A percentile compares a stretch with the other conserved stretches of the same genome.
These are phyloP conservation scores for Cicer yamashitae DNA, from an alignment of 306 rosid genomes.

Conservation along the genomic window DNA sequence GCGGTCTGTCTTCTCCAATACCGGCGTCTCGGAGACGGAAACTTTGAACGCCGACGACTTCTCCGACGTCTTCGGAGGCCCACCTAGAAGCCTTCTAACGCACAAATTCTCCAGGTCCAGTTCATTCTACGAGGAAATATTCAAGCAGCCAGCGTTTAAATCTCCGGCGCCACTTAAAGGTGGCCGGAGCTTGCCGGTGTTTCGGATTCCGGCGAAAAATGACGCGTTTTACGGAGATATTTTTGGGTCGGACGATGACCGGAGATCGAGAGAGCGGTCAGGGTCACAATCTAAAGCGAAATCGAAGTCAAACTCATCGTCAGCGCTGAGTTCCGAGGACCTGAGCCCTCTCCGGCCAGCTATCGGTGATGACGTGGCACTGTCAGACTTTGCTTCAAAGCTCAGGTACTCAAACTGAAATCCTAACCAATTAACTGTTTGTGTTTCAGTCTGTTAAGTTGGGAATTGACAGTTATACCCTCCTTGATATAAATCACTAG, in stretches of 20 bases:
- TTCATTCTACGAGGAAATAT: conserved; percentile 72
- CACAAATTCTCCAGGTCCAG: conserved; percentile 57
- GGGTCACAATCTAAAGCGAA: conserved; percentile 65
- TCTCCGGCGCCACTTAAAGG: conserved; percentile 40
- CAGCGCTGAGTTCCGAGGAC: conserved; percentile 88
- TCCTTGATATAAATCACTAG: background rate
- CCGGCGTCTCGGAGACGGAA: conserved; percentile 23
- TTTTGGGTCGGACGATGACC: conserved; percentile 71
- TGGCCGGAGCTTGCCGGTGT: conserved; percentile 66
- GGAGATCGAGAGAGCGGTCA: conserved; percentile 74
- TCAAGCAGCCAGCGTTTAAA: conserved; percentile 52
- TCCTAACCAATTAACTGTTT: conserved; percentile 39
- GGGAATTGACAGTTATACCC: conserved; percentile 53
- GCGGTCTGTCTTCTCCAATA: conserved; percentile 47
- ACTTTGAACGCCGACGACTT: conserved; percentile 63
- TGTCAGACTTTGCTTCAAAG: conserved; percentile 70
- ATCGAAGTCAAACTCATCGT: conserved; percentile 76
- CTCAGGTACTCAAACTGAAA: conserved; percentile 68
- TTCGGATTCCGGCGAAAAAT: conserved; percentile 63
- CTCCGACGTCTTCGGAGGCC: conserved; percentile 90
- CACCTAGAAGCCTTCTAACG: conserved; percentile 68
- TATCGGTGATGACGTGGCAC: conserved; percentile 70
- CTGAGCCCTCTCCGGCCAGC: conserved; percentile 71
- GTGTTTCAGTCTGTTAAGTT: conserved; percentile 32
- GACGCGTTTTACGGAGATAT: conserved; percentile 71